Evolutionary conservation across 164 flowering plant species (phyloP).

Genomic region (Stephania japonica): DNA sequence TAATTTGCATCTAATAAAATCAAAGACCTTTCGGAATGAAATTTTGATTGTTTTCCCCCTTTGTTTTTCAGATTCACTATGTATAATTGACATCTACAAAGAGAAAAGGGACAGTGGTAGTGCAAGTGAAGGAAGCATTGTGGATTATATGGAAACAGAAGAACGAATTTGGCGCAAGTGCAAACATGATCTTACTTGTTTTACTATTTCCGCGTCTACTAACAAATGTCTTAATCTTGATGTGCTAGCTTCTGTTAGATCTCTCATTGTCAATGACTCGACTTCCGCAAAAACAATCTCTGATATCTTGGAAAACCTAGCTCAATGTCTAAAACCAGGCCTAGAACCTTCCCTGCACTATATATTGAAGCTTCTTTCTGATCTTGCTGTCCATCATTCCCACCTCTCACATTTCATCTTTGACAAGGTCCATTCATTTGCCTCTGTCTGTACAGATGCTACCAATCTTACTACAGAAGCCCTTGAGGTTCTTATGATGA

Average conservation of each 20-base stretch:
- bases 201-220: not conserved
- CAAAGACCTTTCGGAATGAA: no score
- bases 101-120: not conserved
- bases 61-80: not conserved
- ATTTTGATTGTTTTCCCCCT: not conserved
- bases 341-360: constrained; percentile 21
- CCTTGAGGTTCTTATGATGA: constrained; percentile 30
- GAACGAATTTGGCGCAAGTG: constrained; percentile 6
- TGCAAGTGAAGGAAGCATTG: not conserved
- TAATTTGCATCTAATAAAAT: no score
- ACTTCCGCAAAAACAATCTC: constrained; percentile 41
- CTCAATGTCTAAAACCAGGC: constrained; percentile 22
- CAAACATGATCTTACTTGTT: constrained; percentile 4
- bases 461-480: constrained; percentile 30
- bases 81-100: not conserved
- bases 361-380: constrained; percentile 41
- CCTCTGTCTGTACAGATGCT: constrained; percentile 19
- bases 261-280: constrained; percentile 50
- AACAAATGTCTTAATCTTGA: constrained; percentile 15
- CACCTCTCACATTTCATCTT: constrained; percentile 23
- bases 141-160: constrained; percentile 11
- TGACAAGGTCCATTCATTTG: constrained; percentile 24
- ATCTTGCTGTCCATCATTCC: constrained; percentile 29
- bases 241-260: constrained; percentile 31
- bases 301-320: constrained; percentile 35